Base-by-base conservation (phyloP, 495 filamentous ascomycete species). In the Penicillium pancosmium region DNA sequence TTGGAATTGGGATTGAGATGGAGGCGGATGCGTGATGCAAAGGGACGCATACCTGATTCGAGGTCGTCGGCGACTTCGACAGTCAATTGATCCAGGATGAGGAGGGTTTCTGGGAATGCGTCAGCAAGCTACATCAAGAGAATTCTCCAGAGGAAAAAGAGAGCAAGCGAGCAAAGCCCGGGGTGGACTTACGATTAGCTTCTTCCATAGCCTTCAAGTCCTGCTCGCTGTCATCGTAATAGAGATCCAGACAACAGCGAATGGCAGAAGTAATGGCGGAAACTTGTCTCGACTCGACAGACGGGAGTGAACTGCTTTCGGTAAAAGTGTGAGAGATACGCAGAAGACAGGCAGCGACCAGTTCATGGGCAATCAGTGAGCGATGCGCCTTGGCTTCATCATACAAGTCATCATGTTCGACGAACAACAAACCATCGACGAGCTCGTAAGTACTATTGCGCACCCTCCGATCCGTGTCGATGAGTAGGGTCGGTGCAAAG, bases 401-500 rank as follows among this genome's bases (percentile, higher is more conserved):
- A 15, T 55, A 61, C 23, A 61, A 25, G 50, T 71, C 69, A 23
- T 70, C 57, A 15, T 65, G 55, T n/a, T 76, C 71, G 43, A 63
- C 62, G 34, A 64, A 73, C 63, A 91, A 86, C 23, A 90, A 56
- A 47, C 82, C 78, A 9, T 81, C 73, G 31, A 91, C 65, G 50
- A 89, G 73, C 5, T 75, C 74, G 50, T 86, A 78, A 2, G 86
- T 83, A 31, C 75, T 73, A 15, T 72, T 68, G 21, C 84, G 82
- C 23, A 90, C 78, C 3, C 66, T 55, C 12, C 71, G 69, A 41
- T 91, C 87, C 16, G 73, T 80, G 61, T 87, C 88, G 46, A 83
- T 82, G 18, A 92, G 77, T 25, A 94, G 66, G 3, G 84, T 80
- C 8, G 91, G 90, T 2, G 78, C 86, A 87, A 88, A 92, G 35